Percentiles rank a stretch among this genome's conserved stretches.
Conservation (phyloP, 2,329 filamentous ascomycete species). For the Penicillium sp. region DNA sequence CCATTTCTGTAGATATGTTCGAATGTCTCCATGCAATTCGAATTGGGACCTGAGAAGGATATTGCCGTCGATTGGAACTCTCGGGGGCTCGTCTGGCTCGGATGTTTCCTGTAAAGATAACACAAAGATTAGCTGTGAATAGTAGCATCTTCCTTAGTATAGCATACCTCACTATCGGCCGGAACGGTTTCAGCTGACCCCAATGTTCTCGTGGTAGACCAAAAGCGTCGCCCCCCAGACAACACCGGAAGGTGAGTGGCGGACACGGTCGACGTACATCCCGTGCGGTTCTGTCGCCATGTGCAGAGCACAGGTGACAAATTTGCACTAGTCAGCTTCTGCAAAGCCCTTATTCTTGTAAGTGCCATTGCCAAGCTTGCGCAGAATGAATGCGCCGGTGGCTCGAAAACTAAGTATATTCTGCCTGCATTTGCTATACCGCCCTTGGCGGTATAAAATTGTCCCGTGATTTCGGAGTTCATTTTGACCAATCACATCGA, state of each 20-base stretch:
- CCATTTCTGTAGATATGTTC: constrained; percentile 45
- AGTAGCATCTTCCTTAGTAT: neutral
- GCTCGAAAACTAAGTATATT: constrained; percentile 17
- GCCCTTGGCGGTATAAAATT: constrained; percentile 15
- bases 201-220: constrained; percentile 15
- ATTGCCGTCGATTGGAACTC: constrained; percentile 17
- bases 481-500: neutral
- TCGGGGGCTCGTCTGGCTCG: neutral
- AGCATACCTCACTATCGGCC: constrained; percentile 6
- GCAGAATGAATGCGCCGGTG: constrained; percentile 9
- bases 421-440: constrained; percentile 11
- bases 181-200: constrained; percentile 1
- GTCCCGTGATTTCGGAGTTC: neutral
- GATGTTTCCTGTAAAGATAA: neutral
- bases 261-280: neutral
- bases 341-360: constrained; percentile 21
- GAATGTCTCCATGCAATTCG: constrained; percentile 40
- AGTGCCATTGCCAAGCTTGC: constrained; percentile 26
- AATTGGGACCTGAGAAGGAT: constrained; percentile 36
- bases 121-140: neutral
- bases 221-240: constrained; percentile 5
- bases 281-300: constrained; percentile 12
- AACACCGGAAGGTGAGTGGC: neutral
- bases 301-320: constrained; percentile 14
- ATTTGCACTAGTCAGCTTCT: constrained; percentile 11